Percentiles rank a stretch among this genome's conserved stretches.
These are phyloP conservation scores for Gardenia jasminoides DNA, from an alignment of 257 asterid species.

Conservation along the genomic window DNA sequence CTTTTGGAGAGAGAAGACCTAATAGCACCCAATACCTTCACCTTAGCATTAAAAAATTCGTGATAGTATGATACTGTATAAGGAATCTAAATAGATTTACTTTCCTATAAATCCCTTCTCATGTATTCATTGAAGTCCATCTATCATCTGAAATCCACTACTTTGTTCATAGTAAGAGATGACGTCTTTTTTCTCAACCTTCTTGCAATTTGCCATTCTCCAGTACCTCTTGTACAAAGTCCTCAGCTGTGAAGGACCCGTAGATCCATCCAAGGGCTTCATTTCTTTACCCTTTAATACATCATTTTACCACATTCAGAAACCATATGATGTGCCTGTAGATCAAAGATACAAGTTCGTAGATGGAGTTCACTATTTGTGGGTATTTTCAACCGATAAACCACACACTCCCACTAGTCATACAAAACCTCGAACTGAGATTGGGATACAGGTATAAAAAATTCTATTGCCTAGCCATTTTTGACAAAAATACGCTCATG, in stretches of 20 bases:
- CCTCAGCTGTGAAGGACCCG: neutral
- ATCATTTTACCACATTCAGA: constrained; percentile 6
- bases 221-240: neutral
- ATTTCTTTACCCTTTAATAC: neutral
- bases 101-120: no score
- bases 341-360: neutral
- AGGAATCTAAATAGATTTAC: no score
- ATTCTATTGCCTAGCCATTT: no score
- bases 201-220: neutral
- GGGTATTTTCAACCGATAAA: neutral
- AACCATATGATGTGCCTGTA: neutral
- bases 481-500: no score
- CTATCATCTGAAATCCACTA: no score
- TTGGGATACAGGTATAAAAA: neutral
- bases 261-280: neutral
- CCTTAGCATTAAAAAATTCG: no score
- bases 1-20: no score
- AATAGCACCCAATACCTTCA: no score
- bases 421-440: constrained; percentile 3
- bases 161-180: no score
- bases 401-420: constrained; percentile 1
- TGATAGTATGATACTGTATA: no score
- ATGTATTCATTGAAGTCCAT: no score
- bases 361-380: constrained; percentile 6
- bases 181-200: neutral